Evolutionary conservation across 768 basidiomycete genomes (phyloP).

Genomic region (Chalciporus pseudorubinellus): DNA sequence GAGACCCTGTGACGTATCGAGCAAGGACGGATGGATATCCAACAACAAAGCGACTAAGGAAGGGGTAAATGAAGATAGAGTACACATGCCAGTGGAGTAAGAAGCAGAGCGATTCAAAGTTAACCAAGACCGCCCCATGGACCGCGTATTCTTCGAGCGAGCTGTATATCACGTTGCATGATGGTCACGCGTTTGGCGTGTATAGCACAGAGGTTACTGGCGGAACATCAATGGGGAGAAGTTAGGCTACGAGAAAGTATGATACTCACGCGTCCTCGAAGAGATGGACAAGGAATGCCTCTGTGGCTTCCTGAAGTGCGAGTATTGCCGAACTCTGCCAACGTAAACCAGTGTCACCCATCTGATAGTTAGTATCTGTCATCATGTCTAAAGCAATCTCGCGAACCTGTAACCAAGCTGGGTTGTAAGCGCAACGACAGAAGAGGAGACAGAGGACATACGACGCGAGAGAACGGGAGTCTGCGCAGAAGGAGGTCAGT

Average conservation of each 20-base stretch:
- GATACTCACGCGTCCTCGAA: slow-evolving; percentile 95
- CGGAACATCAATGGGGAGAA: slow-evolving; percentile 4
- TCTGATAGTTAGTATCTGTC: slow-evolving; percentile 65
- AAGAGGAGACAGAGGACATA: slow-evolving; percentile 40
- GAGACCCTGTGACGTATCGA: not conserved
- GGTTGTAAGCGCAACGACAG: slow-evolving; percentile 1
- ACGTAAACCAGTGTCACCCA: slow-evolving; percentile 60
- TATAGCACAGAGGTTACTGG: slow-evolving; percentile 91
- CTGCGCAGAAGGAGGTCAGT: slow-evolving; percentile 86
- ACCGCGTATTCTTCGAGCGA: slow-evolving; percentile 92
- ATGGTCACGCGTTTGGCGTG: slow-evolving; percentile 98
- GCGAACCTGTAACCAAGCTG: slow-evolving; percentile 61
- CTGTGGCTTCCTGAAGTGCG: slow-evolving; percentile 95
- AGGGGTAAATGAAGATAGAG: not conserved
- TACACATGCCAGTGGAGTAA: not conserved
- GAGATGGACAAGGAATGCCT: slow-evolving; percentile 90
- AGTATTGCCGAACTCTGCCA: slow-evolving; percentile 96
- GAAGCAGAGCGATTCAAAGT: slow-evolving; percentile 7
- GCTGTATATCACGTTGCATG: slow-evolving; percentile 96
- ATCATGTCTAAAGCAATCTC: slow-evolving; percentile 93
- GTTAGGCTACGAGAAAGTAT: not conserved
- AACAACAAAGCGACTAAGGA: not conserved
- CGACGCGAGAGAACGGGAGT: slow-evolving; percentile 89
- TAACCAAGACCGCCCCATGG: slow-evolving; percentile 76
- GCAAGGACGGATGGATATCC: not conserved